A percentile compares a stretch with the other conserved stretches of the same genome.
phyloP scores from a whole-genome alignment of 805 yeast species.

The Kodamaea kaohsiungensis region DNA sequence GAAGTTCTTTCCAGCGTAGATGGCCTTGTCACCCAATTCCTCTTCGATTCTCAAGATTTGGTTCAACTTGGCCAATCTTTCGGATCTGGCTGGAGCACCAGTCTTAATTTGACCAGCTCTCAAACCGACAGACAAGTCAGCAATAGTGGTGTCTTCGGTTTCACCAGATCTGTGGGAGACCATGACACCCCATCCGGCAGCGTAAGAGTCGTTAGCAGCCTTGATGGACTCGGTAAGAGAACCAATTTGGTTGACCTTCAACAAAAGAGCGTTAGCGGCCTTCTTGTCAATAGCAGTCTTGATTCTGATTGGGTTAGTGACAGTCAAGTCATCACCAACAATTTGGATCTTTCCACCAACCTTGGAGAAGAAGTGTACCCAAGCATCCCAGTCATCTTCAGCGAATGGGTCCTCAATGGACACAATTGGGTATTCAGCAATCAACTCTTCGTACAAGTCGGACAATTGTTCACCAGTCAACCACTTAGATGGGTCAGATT shows the following conservation, averaged over 20 bases:
- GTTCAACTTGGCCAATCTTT: constrained; percentile 98
- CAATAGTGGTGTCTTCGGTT: constrained; percentile 98
- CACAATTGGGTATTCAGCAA: constrained; percentile 93
- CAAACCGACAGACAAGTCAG: constrained; percentile 96
- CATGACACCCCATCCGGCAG: constrained; percentile 99
- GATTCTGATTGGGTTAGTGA: constrained; percentile 95
- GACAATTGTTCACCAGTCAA: constrained; percentile 86
- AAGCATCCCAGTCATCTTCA: constrained; percentile 99
- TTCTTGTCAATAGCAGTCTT: constrained; percentile 95
- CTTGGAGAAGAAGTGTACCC: constrained; percentile 81
- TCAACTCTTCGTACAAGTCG: constrained; percentile 74
- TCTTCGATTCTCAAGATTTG: constrained; percentile 98
- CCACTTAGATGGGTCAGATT: constrained; percentile 89
- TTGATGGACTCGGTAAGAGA: constrained; percentile 92
- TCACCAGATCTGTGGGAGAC: constrained; percentile 99
- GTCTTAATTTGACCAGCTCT: constrained; percentile 99
- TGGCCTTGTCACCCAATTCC: constrained; percentile 96
- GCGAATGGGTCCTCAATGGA: constrained; percentile 99
- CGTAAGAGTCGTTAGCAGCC: constrained; percentile 94
- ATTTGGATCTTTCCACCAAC: constrained; percentile 76
- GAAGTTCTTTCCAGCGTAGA: constrained; percentile 93
- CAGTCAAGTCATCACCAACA: constrained; percentile 98
- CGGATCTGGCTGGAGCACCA: constrained; percentile 99
- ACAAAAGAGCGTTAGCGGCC: constrained; percentile 90
- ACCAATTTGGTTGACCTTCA: constrained; percentile 99